Evolutionary conservation across 768 basidiomycete genomes (phyloP), one percentile per base, ranked within the genome.

Genomic region (Suillus brevipes): DNA sequence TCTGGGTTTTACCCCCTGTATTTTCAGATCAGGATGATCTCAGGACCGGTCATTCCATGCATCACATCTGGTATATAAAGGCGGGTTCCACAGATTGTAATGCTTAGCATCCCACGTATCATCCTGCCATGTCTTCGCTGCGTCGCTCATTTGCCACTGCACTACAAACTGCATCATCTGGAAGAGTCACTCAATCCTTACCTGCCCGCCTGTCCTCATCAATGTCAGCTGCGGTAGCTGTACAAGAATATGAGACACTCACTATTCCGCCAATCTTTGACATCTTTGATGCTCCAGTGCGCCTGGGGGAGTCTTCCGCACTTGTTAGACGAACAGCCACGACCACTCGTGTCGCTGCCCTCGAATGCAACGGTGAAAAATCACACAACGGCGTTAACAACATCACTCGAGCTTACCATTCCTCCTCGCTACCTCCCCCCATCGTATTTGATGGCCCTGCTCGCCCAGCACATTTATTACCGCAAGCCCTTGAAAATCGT

Each of bases 371-470:
- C 63, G 12, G 53, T 62, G 60, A 53, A 7, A 43, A 49, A 60
- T 58, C 61, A 38, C 36, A 34, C 50, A 61, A 47, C 36, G 60
- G 62, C 6, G 61, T 69, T 60, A 40, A 31, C 20, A 66, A 57
- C 34, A 61, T 70, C 50, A 78, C 78, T 23, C 38, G 18, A 59
- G 14, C 7, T 40, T 25, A 28, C 9, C 10, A 59, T 59, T 59
- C 42, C 18, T 42, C 73, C 16, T 69, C 79, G 1, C 78, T 84
- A 37, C 83, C 84, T 47, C 72, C 81, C 57, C 81, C 83, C 9
- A 71, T 81, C 63, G 67, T 80, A 20, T 84, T 84, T 64, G 84
- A 85, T 61, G 85, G 84, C 4, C 85, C 85, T 6, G 82, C 84
- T 13, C 73, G 78, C 62, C 73, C 75, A 60, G 73, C 71, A 45